Conservation (phyloP, 495 filamentous ascomycete genomes). For the Xylaria curta region DNA sequence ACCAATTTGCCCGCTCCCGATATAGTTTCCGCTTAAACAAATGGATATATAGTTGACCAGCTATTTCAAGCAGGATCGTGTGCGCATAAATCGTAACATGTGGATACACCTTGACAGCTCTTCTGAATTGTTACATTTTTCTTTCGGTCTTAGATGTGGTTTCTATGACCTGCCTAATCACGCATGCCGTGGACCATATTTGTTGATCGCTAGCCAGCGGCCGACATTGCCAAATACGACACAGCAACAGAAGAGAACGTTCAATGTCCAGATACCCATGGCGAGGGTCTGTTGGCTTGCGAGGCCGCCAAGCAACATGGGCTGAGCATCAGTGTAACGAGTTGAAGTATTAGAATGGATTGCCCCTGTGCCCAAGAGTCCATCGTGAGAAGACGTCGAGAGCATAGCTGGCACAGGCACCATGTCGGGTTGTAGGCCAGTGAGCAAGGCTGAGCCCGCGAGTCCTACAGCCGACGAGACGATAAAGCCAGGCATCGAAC, state of each 20-base stretch:
- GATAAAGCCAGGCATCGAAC: constrained; percentile 81
- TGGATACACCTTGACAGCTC: background rate
- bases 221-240: constrained; percentile 98
- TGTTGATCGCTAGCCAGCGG: constrained; percentile 69
- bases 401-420: constrained; percentile 65
- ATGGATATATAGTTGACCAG: background rate
- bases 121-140: background rate
- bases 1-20: constrained; percentile 12
- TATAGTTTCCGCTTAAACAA: background rate
- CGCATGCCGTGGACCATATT: constrained; percentile 23
- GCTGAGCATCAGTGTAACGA: background rate
- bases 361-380: constrained; percentile 25
- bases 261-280: constrained; percentile 84
- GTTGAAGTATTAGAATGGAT: constrained; percentile 38
- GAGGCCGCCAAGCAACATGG: constrained; percentile 54
- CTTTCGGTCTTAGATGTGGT: background rate
- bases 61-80: background rate
- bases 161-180: background rate
- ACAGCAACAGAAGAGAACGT: constrained; percentile 90
- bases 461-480: constrained; percentile 75
- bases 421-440: constrained; percentile 75
- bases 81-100: constrained; percentile 15
- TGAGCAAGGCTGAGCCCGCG: constrained; percentile 72
- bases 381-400: constrained; percentile 19
- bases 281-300: constrained; percentile 78